A percentile compares a stretch with the other conserved stretches of the same genome.
Conservation (phyloP, 2,329 filamentous ascomycete species). For the Trichophyton mentagrophytes region DNA sequence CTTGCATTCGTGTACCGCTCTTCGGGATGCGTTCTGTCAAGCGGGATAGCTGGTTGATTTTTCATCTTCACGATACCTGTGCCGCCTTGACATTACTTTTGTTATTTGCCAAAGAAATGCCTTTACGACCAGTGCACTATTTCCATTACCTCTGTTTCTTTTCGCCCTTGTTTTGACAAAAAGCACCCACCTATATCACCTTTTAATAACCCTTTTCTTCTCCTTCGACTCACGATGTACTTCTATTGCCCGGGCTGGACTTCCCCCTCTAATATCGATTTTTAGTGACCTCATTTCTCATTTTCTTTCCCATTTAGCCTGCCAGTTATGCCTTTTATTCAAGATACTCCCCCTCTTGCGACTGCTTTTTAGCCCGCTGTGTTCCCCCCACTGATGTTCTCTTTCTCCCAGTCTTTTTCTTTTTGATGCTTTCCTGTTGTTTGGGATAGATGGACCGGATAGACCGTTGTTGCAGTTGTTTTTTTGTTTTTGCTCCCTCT, state of each 20-base stretch:
- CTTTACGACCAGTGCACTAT: slow-evolving; percentile 4
- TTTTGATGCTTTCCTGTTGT: neutral
- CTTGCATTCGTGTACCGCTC: neutral
- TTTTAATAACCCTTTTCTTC: slow-evolving; percentile 3
- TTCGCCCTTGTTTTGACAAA: neutral
- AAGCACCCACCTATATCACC: neutral
- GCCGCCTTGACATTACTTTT: slow-evolving; percentile 1
- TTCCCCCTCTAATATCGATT: neutral
- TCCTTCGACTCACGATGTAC: neutral
- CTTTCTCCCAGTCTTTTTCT: neutral
- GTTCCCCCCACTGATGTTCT: neutral
- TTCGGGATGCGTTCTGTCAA: neutral
- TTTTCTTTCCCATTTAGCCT: neutral
- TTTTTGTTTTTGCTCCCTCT: neutral
- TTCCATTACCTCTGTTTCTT: neutral
- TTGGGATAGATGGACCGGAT: slow-evolving; percentile 4
- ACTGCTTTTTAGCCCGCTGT: neutral
- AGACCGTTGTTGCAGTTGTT: neutral
- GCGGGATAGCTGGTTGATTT: neutral
- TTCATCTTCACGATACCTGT: neutral
- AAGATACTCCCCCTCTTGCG: neutral
- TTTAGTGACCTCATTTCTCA: neutral
- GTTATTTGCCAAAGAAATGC: neutral
- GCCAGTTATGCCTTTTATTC: neutral
- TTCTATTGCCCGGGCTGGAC: slow-evolving; percentile 2